Percentiles rank a stretch among this genome's conserved stretches.
These are phyloP conservation scores for Persicaria maculosa DNA, from an alignment of 148 eudicot species.

Conservation along the genomic window DNA sequence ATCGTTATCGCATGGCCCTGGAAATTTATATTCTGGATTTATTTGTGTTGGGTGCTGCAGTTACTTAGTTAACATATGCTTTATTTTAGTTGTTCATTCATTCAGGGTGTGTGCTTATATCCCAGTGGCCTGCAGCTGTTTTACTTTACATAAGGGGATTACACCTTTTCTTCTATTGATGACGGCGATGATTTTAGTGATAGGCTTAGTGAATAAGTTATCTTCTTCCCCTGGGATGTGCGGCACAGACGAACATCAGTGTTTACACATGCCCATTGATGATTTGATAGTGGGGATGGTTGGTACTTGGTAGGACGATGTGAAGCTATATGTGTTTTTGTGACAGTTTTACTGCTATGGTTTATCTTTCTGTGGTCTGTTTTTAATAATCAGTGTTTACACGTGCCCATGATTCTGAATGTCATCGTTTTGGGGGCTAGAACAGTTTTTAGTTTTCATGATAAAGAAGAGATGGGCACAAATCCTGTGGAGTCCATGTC, in stretches of 20 bases:
- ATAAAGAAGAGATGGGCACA: neutral
- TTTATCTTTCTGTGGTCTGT: constrained; percentile 3
- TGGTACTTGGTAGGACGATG: neutral
- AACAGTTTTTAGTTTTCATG: neutral
- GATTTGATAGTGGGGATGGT: neutral
- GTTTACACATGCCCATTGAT: neutral
- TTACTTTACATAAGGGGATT: neutral
- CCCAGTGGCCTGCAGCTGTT: neutral
- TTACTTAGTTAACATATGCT: neutral
- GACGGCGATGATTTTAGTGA: neutral
- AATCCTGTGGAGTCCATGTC: neutral
- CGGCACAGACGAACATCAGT: neutral
- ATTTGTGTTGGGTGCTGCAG: neutral
- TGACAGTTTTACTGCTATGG: neutral
- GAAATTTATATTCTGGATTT: neutral
- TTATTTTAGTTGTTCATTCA: neutral
- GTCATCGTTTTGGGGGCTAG: neutral
- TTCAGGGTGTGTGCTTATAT: neutral
- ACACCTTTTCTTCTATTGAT: neutral
- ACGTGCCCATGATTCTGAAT: neutral
- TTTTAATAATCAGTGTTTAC: neutral
- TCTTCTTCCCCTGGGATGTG: neutral
- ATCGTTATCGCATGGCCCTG: neutral
- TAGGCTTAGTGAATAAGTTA: neutral
- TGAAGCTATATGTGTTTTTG: neutral